A percentile compares a stretch with the other conserved stretches of the same genome.
Evolutionary conservation across 768 basidiomycete species (phyloP).

Genomic region (Mycena galericulata): DNA sequence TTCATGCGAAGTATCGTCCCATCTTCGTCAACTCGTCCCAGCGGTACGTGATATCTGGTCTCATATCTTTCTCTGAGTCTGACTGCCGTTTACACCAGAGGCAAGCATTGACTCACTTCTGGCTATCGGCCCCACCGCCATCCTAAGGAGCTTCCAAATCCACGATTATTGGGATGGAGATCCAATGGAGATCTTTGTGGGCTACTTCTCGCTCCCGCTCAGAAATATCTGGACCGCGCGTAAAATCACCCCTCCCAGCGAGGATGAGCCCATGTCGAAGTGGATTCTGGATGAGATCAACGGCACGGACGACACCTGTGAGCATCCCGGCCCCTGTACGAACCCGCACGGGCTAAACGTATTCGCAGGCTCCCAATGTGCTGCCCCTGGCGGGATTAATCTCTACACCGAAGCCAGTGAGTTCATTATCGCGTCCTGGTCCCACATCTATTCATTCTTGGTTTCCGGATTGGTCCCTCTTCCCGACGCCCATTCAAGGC

Average conservation of each 20-base stretch:
- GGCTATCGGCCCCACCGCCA: slow-evolving; percentile 2
- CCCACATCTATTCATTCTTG: background rate
- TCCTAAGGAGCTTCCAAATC: too few relatives aligned
- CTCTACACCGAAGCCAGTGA: slow-evolving; percentile 17
- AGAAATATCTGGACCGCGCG: slow-evolving; percentile 9
- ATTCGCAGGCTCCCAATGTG: slow-evolving; percentile 30
- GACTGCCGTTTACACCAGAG: background rate
- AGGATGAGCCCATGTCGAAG: slow-evolving; percentile 20
- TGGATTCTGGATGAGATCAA: slow-evolving; percentile 9
- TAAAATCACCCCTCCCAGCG: slow-evolving; percentile 11
- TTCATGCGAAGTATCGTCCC: slow-evolving; percentile 21
- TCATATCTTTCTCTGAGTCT: background rate
- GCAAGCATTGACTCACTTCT: slow-evolving; percentile 1
- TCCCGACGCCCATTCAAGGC: background rate
- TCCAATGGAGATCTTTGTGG: slow-evolving; percentile 2
- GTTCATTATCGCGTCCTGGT: too few relatives aligned
- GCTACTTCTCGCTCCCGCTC: slow-evolving; percentile 13
- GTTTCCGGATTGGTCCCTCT: slow-evolving; percentile 19
- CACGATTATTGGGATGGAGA: too few relatives aligned
- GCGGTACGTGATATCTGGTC: too few relatives aligned
- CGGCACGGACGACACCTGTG: slow-evolving; percentile 18
- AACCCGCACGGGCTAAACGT: too few relatives aligned
- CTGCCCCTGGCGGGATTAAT: slow-evolving; percentile 8
- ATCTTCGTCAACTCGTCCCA: too few relatives aligned
- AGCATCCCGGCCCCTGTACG: too few relatives aligned